Base-by-base conservation (phyloP, 306 rosid genomes). In the Malus fusca region DNA sequence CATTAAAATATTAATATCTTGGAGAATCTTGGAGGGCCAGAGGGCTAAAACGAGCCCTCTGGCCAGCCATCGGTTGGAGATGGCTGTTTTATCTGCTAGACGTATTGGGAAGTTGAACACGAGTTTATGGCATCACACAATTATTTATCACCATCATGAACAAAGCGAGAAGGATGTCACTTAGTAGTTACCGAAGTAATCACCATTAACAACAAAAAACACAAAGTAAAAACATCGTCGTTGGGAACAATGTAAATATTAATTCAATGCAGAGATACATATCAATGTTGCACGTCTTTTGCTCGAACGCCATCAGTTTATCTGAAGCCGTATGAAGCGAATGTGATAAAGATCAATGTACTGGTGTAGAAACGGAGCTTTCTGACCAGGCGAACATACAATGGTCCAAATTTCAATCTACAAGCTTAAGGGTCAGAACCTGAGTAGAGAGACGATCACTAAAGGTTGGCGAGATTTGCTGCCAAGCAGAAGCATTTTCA, bases 301-400 rank as follows among this genome's bases (percentile, higher is more conserved):
- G 42, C 77, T 37, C 23, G 58, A 59, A 40, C 25, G 76, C 30
- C 31, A 33, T 21, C 31, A 0, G 26, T 48, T 28, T 51, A 48
- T 56, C 78, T 17, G 10, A 61, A 56, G 75, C 73, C 67, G 66
- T 61, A 52, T 58, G n/a, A 44, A 67, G 74, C 70, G 58, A 67
- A 77, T 5, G 6, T 43, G 52, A 78, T 68, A 40, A 58, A 52
- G 51, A 53, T 62, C 76, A 35, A 70, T 21, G 33, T 40, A 61
- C 1, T 35, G 74, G 74, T 40, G 77, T 21, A 22, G 31, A 18
- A 66, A 58, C 66, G 40, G 37, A 56, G 68, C 72, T 46, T 78
- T 70, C 37, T 43, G 71, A 61, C 76, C 77, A 76, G 81, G 60
- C 62, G 31, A 64, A 63, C 40, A 48, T 78, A 73, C 72, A 53